These are phyloP conservation scores for Eucalyptus decipiens DNA, from an alignment of 345 rosid genomes.

Conservation along the genomic window DNA sequence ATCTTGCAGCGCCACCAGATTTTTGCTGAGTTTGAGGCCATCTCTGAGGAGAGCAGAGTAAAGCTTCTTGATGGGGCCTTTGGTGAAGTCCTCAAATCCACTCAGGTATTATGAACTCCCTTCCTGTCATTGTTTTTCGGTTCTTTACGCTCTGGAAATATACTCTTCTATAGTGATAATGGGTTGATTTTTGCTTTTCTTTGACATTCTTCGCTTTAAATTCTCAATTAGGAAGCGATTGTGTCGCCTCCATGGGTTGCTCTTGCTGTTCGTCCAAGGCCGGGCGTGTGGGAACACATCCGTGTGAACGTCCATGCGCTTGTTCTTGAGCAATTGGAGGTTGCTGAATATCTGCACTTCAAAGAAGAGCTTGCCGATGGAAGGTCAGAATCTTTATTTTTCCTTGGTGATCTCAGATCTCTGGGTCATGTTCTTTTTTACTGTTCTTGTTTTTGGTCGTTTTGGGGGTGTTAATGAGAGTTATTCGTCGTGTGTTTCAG, in stretches of 20 bases:
- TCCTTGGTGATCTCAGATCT: neutral
- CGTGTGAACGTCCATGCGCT: slow-evolving; percentile 77
- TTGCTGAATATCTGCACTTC: slow-evolving; percentile 70
- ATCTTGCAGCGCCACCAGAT: slow-evolving; percentile 67
- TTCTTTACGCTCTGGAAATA: neutral
- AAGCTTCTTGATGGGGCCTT: slow-evolving; percentile 47
- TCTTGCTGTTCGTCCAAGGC: slow-evolving; percentile 89
- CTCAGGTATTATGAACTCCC: slow-evolving; percentile 30
- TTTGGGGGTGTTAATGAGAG: neutral
- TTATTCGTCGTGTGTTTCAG: slow-evolving; percentile 14
- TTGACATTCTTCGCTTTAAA: neutral
- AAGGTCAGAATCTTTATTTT: slow-evolving; percentile 16
- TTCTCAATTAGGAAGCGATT: slow-evolving; percentile 67
- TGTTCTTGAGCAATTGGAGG: slow-evolving; percentile 64
- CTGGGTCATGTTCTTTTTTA: neutral
- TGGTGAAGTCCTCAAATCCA: slow-evolving; percentile 48
- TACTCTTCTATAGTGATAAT: neutral
- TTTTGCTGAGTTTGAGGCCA: slow-evolving; percentile 63
- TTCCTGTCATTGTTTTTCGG: neutral
- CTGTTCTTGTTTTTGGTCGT: neutral
- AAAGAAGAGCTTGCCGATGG: slow-evolving; percentile 97
- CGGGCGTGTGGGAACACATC: slow-evolving; percentile 94
- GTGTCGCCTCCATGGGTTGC: slow-evolving; percentile 88
- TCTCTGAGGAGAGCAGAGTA: slow-evolving; percentile 39
- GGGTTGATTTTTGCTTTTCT: neutral